A percentile compares a stretch with the other conserved stretches of the same genome.
phyloP scores from a whole-genome alignment of 305 asterid genomes.

The Fraxinus angustifolia region DNA sequence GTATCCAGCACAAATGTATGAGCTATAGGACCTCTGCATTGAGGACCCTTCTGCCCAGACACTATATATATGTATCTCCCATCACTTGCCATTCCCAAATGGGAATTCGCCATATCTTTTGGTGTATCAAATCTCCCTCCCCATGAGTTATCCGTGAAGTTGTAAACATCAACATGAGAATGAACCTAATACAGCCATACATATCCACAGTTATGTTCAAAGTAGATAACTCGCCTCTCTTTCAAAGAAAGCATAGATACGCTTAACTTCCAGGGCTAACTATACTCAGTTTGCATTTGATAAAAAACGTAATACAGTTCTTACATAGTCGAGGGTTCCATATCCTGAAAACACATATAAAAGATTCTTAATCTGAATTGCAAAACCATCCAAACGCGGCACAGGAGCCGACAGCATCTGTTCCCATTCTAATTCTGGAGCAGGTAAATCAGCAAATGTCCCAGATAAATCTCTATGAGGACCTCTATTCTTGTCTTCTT shows the following conservation, averaged over 20 bases:
- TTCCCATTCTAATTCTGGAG: slow-evolving; percentile 73
- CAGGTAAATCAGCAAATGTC: slow-evolving; percentile 75
- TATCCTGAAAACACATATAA: slow-evolving; percentile 63
- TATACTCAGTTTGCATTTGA: background rate
- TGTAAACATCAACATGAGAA: slow-evolving; percentile 69
- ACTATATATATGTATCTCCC: slow-evolving; percentile 67
- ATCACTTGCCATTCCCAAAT: slow-evolving; percentile 71
- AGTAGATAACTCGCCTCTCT: background rate
- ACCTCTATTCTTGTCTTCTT: slow-evolving; percentile 18
- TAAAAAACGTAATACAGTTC: background rate
- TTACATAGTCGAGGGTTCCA: slow-evolving; percentile 59
- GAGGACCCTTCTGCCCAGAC: slow-evolving; percentile 71
- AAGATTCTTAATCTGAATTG: slow-evolving; percentile 60
- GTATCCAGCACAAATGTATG: slow-evolving; percentile 60
- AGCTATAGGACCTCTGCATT: slow-evolving; percentile 56
- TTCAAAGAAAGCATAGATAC: background rate
- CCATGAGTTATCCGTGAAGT: slow-evolving; percentile 60
- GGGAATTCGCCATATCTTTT: slow-evolving; percentile 73
- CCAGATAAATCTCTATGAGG: slow-evolving; percentile 39
- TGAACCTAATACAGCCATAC: slow-evolving; percentile 48
- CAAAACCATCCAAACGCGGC: slow-evolving; percentile 73
- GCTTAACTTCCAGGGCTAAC: background rate
- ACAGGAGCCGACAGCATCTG: slow-evolving; percentile 77
- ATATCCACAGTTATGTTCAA: background rate
- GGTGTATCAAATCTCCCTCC: slow-evolving; percentile 53